phyloP scores from a whole-genome alignment of 805 yeast genomes.

The Ogataea nakhonphanomensis region DNA sequence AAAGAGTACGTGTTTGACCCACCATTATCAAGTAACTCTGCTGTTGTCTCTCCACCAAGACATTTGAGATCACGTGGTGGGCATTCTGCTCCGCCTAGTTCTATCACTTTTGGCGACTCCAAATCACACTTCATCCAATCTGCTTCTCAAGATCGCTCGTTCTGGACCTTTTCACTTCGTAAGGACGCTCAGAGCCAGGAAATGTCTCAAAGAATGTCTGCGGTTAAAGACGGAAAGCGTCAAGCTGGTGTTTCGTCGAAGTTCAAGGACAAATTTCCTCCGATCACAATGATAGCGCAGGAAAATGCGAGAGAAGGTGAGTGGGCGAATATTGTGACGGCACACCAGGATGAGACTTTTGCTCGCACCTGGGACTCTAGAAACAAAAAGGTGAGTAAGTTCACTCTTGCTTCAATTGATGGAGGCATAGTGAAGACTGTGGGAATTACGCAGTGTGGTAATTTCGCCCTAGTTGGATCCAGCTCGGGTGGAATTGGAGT shows the following conservation, averaged over 20 bases:
- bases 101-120: constrained; percentile 69
- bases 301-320: constrained; percentile 76
- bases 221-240: constrained; percentile 42
- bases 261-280: constrained; percentile 71
- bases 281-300: constrained; percentile 65
- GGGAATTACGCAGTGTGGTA: constrained; percentile 88
- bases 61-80: constrained; percentile 93
- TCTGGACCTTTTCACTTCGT: constrained; percentile 90
- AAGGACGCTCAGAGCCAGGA: constrained; percentile 97
- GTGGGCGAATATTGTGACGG: constrained; percentile 92
- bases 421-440: constrained; percentile 71
- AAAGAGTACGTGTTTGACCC: constrained; percentile 95
- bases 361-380: constrained; percentile 91
- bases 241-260: constrained; percentile 53
- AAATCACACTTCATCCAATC: constrained; percentile 79
- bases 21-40: constrained; percentile 60
- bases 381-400: constrained; percentile 75
- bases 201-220: constrained; percentile 69
- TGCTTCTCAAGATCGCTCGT: constrained; percentile 78
- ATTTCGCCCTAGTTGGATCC: constrained; percentile 90
- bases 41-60: constrained; percentile 85
- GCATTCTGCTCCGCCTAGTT: constrained; percentile 86
- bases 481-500: constrained; percentile 79
- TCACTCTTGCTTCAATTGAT: constrained; percentile 71
- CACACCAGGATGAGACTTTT: constrained; percentile 74